Evolutionary conservation across 768 basidiomycete genomes (phyloP).

Genomic region (Phylloporus sp.): DNA sequence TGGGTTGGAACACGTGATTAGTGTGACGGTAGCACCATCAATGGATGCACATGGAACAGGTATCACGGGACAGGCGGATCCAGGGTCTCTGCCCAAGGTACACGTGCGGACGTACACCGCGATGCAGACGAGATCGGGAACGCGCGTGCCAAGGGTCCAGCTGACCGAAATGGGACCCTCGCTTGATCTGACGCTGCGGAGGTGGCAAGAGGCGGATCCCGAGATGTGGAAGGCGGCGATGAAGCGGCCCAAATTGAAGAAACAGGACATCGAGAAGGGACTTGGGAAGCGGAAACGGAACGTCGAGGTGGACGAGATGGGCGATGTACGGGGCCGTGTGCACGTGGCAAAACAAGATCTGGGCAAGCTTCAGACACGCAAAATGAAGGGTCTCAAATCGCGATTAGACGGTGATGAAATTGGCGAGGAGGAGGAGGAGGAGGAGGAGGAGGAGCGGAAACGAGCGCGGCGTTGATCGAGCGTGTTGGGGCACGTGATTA

Average conservation of each 20-base stretch:
- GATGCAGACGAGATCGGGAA: slow-evolving; percentile 69
- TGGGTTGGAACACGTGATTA: slow-evolving; percentile 86
- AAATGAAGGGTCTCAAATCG: slow-evolving; percentile 90
- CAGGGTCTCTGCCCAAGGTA: slow-evolving; percentile 63
- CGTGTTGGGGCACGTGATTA: not conserved
- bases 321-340: slow-evolving; percentile 85
- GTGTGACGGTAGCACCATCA: slow-evolving; percentile 68
- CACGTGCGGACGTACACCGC: slow-evolving; percentile 87
- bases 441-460: slow-evolving; percentile 22
- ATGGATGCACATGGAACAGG: slow-evolving; percentile 29
- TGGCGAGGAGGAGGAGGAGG: slow-evolving; percentile 5
- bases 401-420: not conserved
- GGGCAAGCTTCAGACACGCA: slow-evolving; percentile 79
- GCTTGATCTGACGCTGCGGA: slow-evolving; percentile 76
- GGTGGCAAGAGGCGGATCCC: slow-evolving; percentile 69
- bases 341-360: slow-evolving; percentile 91
- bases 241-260: slow-evolving; percentile 83
- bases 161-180: slow-evolving; percentile 89
- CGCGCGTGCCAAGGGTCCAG: slow-evolving; percentile 75
- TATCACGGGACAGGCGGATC: slow-evolving; percentile 33
- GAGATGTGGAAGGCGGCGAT: slow-evolving; percentile 80
- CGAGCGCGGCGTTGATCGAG: slow-evolving; percentile 11
- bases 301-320: slow-evolving; percentile 96
- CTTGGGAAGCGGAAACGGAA: slow-evolving; percentile 94
- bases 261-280: slow-evolving; percentile 81